Percentiles rank a stretch among this genome's conserved stretches.
These are phyloP conservation scores for Orbilia brochopaga DNA, from an alignment of 2,329 filamentous ascomycete species.

Conservation along the genomic window DNA sequence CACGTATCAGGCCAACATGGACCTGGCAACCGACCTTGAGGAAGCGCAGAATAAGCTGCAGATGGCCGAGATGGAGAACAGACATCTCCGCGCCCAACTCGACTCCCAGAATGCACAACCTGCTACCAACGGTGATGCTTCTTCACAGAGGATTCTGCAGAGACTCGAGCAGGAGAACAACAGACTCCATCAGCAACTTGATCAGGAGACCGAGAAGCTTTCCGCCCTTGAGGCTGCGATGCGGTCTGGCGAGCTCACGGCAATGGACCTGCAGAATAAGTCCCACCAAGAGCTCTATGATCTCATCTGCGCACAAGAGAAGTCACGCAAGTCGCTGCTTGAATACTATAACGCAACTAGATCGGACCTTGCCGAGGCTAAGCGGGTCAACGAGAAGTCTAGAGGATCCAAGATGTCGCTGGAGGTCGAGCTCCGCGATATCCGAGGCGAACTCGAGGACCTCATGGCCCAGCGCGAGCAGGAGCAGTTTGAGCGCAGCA, in stretches of 20 bases:
- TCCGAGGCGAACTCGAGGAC: constrained; percentile 81
- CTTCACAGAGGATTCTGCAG: constrained; percentile 79
- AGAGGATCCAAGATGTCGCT: constrained; percentile 78
- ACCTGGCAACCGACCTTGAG: constrained; percentile 87
- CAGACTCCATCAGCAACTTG: constrained; percentile 88
- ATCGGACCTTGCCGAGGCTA: constrained; percentile 82
- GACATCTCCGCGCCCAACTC: constrained; percentile 85
- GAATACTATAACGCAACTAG: constrained; percentile 85
- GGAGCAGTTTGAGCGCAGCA: constrained; percentile 82
- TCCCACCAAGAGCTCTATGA: constrained; percentile 95
- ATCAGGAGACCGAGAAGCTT: constrained; percentile 91
- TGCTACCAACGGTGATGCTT: constrained; percentile 73
- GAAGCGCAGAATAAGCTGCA: constrained; percentile 93
- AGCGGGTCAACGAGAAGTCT: constrained; percentile 83
- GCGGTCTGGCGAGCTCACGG: constrained; percentile 81
- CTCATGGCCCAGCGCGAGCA: constrained; percentile 79
- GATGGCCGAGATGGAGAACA: constrained; percentile 92
- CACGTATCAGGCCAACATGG: constrained; percentile 85
- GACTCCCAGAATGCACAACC: constrained; percentile 62
- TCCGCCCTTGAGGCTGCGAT: constrained; percentile 86
- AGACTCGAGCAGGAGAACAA: constrained; percentile 92
- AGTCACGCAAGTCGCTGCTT: constrained; percentile 79
- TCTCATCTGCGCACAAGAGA: constrained; percentile 88
- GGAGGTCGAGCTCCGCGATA: constrained; percentile 86
- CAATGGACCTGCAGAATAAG: constrained; percentile 88